Percentiles rank a stretch among this genome's conserved stretches.
These are phyloP conservation scores for Annulohypoxylon maeteangense DNA, from an alignment of 495 filamentous ascomycete species.

Conservation along the genomic window DNA sequence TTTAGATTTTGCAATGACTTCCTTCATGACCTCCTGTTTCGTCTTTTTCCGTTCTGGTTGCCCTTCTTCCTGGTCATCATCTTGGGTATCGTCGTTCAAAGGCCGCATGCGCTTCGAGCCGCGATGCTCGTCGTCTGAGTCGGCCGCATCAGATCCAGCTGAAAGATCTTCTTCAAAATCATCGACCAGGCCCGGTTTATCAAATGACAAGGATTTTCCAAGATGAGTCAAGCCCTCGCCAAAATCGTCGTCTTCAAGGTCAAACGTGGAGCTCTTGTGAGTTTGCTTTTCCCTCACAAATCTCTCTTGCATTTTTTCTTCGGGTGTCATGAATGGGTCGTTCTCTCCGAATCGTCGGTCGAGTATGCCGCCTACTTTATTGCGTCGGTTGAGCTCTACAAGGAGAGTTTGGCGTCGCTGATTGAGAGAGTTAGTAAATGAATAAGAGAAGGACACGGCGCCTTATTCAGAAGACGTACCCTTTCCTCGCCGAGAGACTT, in stretches of 20 bases:
- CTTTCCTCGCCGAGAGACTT: conserved; percentile 89
- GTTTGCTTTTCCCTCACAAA: conserved; percentile 86
- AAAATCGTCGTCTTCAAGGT: conserved; percentile 86
- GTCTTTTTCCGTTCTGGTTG: conserved; percentile 86
- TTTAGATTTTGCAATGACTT: conserved; percentile 97
- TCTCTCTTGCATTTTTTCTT: conserved; percentile 91
- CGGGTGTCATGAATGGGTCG: conserved; percentile 90
- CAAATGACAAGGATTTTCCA: conserved; percentile 75
- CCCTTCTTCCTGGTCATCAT: conserved; percentile 60
- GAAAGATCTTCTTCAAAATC: conserved; percentile 77
- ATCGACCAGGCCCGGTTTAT: conserved; percentile 65
- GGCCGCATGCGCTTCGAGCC: conserved; percentile 69
- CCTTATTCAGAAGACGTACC: conserved; percentile 60
- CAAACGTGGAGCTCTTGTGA: conserved; percentile 80
- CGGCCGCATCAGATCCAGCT: conserved; percentile 61
- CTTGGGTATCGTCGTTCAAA: conserved; percentile 54
- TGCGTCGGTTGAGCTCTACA: conserved; percentile 83
- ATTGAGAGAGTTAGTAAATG: neutral
- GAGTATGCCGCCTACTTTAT: conserved; percentile 90
- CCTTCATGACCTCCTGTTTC: conserved; percentile 95
- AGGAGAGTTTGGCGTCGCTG: conserved; percentile 82
- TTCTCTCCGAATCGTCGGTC: conserved; percentile 97
- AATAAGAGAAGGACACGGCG: neutral
- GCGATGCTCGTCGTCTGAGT: conserved; percentile 58
- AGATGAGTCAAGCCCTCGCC: conserved; percentile 82